Evolutionary conservation across 768 basidiomycete genomes (phyloP).

Genomic region (Termitomyces sp.): DNA sequence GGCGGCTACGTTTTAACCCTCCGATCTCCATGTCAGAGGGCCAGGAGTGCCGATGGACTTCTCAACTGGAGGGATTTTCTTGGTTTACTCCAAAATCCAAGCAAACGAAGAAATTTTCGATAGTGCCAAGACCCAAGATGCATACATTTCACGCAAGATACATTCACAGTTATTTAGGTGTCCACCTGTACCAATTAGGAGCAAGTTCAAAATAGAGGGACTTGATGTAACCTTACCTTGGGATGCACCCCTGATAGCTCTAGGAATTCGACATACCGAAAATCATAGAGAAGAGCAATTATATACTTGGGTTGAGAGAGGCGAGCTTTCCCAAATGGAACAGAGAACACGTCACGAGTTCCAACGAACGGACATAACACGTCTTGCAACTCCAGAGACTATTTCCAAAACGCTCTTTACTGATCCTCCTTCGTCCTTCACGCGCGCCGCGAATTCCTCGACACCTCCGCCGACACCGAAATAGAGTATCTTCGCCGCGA

Average conservation of each 20-base stretch:
- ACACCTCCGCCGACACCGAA: conserved; percentile 95
- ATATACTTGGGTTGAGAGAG: not conserved
- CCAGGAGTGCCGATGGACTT: too few relatives aligned
- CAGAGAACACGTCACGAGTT: not conserved
- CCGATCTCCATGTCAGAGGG: too few relatives aligned
- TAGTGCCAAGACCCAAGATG: too few relatives aligned
- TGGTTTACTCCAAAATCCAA: too few relatives aligned
- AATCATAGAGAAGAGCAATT: not conserved
- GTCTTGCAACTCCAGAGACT: conserved; percentile 65
- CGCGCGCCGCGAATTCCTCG: conserved; percentile 57
- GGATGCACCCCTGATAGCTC: not conserved
- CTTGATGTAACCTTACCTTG: too few relatives aligned
- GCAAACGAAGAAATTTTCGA: too few relatives aligned
- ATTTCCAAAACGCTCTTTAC: conserved; percentile 63
- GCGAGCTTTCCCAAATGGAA: not conserved
- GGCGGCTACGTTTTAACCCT: too few relatives aligned
- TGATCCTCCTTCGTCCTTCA: conserved; percentile 37
- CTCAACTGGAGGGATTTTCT: too few relatives aligned
- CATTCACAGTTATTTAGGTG: too few relatives aligned
- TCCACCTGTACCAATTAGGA: too few relatives aligned
- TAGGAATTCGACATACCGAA: not conserved
- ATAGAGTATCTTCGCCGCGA: conserved; percentile 89
- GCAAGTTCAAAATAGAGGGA: too few relatives aligned
- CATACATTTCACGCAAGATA: too few relatives aligned
- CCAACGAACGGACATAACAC: conserved; percentile 64